Percentiles rank a stretch among this genome's conserved stretches.
Conservation (phyloP, 2,329 filamentous ascomycete genomes). For the Teratosphaeria epicoccoides region DNA sequence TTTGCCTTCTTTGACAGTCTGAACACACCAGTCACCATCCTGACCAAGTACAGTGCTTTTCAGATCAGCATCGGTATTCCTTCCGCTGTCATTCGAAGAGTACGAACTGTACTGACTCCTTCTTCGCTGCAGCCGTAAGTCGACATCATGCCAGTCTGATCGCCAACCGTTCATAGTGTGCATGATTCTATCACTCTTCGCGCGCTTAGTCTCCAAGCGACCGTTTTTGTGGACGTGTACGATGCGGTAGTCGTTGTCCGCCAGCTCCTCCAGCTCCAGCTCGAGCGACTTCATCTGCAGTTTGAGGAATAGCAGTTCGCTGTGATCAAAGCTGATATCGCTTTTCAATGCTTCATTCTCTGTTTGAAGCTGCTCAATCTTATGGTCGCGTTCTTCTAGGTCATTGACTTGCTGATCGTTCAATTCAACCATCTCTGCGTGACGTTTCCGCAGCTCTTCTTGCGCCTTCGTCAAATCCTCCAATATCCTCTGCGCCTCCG, state of each 20-base stretch:
- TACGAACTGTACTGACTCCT: conserved; percentile 21
- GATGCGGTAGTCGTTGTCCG: conserved; percentile 2
- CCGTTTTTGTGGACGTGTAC: conserved; percentile 8
- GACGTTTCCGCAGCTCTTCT: conserved; percentile 23
- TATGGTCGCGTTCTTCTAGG: conserved; percentile 22
- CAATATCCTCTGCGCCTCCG: conserved; percentile 22
- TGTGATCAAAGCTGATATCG: conserved; percentile 29
- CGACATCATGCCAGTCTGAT: conserved; percentile 26
- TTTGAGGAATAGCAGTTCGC: conserved; percentile 30
- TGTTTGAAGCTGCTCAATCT: conserved; percentile 23
- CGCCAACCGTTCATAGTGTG: conserved; percentile 28
- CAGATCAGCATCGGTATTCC: conserved; percentile 6
- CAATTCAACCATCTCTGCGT: conserved; percentile 23
- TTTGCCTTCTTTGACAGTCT: conserved; percentile 15
- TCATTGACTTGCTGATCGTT: conserved; percentile 21
- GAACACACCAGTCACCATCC: conserved; percentile 16
- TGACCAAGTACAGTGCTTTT: conserved; percentile 2
- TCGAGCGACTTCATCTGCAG: conserved; percentile 30
- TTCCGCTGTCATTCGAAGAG: conserved; percentile 4
- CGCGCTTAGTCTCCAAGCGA: conserved; percentile 10
- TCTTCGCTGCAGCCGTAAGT: conserved; percentile 21
- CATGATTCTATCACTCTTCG: conserved; percentile 9
- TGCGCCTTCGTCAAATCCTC: conserved; percentile 20
- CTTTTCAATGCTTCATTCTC: conserved; percentile 29
- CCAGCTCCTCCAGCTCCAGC: conserved; percentile 14